A percentile compares a stretch with the other conserved stretches of the same genome.
phyloP scores from a whole-genome alignment of 805 yeast species.

The Suhomyces sp. region DNA sequence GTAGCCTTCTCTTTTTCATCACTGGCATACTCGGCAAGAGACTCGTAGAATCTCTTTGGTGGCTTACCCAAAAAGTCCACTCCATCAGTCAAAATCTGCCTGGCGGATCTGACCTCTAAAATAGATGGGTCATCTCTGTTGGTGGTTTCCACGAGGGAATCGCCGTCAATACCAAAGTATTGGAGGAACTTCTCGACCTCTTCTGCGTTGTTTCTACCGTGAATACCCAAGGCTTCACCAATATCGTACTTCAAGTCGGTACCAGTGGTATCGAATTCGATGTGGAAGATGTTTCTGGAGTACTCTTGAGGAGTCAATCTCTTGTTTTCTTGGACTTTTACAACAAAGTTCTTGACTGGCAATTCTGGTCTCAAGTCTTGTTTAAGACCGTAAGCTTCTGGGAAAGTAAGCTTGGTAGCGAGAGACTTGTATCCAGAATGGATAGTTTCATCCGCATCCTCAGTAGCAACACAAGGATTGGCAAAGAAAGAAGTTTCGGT shows the following conservation, averaged over 20 bases:
- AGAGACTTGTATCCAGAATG: slow-evolving; percentile 42
- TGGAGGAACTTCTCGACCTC: slow-evolving; percentile 67
- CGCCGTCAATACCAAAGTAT: slow-evolving; percentile 68
- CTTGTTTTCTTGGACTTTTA: slow-evolving; percentile 86
- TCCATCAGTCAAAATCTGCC: slow-evolving; percentile 76
- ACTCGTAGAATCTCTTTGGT: slow-evolving; percentile 89
- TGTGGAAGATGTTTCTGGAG: slow-evolving; percentile 93
- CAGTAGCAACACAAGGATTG: slow-evolving; percentile 50
- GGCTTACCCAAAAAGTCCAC: slow-evolving; percentile 93
- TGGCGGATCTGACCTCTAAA: slow-evolving; percentile 74
- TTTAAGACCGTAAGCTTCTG: slow-evolving; percentile 68
- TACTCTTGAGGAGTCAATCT: slow-evolving; percentile 88
- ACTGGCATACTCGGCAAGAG: slow-evolving; percentile 68
- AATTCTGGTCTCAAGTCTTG: slow-evolving; percentile 80
- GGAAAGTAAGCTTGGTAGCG: slow-evolving; percentile 71
- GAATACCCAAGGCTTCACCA: slow-evolving; percentile 96
- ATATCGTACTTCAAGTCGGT: slow-evolving; percentile 89
- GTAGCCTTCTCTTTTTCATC: slow-evolving; percentile 63
- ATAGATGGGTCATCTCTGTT: slow-evolving; percentile 57
- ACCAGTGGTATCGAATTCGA: slow-evolving; percentile 87
- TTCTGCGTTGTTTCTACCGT: slow-evolving; percentile 73
- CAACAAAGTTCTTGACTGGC: slow-evolving; percentile 79
- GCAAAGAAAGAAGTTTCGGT: slow-evolving; percentile 64
- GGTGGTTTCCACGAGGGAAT: slow-evolving; percentile 67
- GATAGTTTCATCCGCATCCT: slow-evolving; percentile 35